Evolutionary conservation across 306 rosid species (phyloP), one percentile per base, ranked within the genome.

Genomic region (Vigna unguiculata): DNA sequence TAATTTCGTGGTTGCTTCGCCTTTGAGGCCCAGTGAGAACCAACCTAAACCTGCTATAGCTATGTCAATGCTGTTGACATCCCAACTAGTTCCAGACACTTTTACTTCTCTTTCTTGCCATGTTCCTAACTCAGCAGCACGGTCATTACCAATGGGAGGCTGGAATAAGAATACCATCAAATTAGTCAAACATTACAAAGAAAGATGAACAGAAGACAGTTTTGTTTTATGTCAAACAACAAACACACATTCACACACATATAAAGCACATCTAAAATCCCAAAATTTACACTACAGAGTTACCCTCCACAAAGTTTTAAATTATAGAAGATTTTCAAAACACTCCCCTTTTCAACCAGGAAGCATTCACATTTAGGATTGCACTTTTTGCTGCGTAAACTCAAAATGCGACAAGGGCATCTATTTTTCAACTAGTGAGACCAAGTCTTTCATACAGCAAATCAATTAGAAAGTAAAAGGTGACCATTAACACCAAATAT

Each of bases 41-140:
- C 96, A 94, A 57, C 97, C 94, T 78, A 94, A 78, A 47, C 96
- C 98, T 6, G 96, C 93, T 55, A 76, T 86, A 53, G 96, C 85
- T 69, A 91, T 81, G 82, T 94, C 97, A n/a, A 78, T 69, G 89
- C 91, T 84, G 63, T 94, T 90, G 72, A 86, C 90, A 36, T 84
- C 91, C 98, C 97, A 94, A 74, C 96, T 91, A 21, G 74, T 36
- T 81, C 98, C 97, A 12, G 92, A 86, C 79, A 87, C 88, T 69
- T 89, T 90, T 6, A 91, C 69, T 86, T 91, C 95, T 83, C 77
- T 88, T 70, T 83, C 96, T 78, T 81, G 86, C 93, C 90, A 90
- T 77, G 79, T 60, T 34, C 93, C 97, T 58, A 91, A 78, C 64
- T 88, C 96, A 30, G 81, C 72, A 38, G 86, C 84, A 2, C 90